Conservation (phyloP, 306 rosid species). For the Medicago truncatula region MtrunA17r5.0-ANR NC_053043.1:49868501-49869000, state of each 20-base stretch:
- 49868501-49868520: too few relatives aligned
- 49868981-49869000: slow-evolving; percentile 21
- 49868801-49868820: slow-evolving; percentile 96
- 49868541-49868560: too few relatives aligned
- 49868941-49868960: slow-evolving; percentile 39
- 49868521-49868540: too few relatives aligned
- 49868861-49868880: slow-evolving; percentile 97
- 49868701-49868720: too few relatives aligned
- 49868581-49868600: too few relatives aligned
- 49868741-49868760: slow-evolving; percentile 69
- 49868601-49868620: too few relatives aligned
- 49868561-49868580: too few relatives aligned
- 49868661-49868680: too few relatives aligned
- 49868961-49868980: slow-evolving; percentile 35
- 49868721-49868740: neutral
- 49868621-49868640: too few relatives aligned
- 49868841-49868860: slow-evolving; percentile 97
- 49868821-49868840: slow-evolving; percentile 97
- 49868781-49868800: slow-evolving; percentile 80
- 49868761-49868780: slow-evolving; percentile 55
- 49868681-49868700: too few relatives aligned
- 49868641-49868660: too few relatives aligned
- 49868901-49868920: slow-evolving; percentile 91
- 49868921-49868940: slow-evolving; percentile 38
- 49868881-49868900: slow-evolving; percentile 81